Evolutionary conservation across 805 yeast species (phyloP).

Genomic region (Teunomyces barrocoloradensis): DNA sequence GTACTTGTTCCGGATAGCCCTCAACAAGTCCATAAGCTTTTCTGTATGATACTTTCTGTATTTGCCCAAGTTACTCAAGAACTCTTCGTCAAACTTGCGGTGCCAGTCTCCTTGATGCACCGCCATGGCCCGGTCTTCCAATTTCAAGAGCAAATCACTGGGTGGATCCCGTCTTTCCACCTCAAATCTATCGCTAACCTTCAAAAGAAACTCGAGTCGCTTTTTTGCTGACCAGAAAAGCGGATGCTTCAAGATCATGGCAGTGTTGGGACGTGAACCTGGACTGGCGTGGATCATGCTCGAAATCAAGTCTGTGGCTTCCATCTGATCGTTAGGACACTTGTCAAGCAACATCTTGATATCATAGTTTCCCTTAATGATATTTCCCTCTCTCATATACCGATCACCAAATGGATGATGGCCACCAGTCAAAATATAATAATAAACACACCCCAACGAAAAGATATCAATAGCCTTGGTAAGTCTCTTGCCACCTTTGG

Average conservation of each 20-base stretch:
- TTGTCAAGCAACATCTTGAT: slow-evolving; percentile 45
- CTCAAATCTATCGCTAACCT: slow-evolving; percentile 89
- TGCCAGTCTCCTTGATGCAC: slow-evolving; percentile 77
- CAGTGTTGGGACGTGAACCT: slow-evolving; percentile 65
- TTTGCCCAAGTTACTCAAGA: slow-evolving; percentile 82
- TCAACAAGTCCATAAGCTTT: slow-evolving; percentile 76
- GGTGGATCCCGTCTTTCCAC: slow-evolving; percentile 80
- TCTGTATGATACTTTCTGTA: slow-evolving; percentile 83
- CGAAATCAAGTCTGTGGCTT: slow-evolving; percentile 69
- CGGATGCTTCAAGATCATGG: slow-evolving; percentile 74
- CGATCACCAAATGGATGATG: slow-evolving; percentile 94
- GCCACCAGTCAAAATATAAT: slow-evolving; percentile 79
- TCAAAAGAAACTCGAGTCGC: slow-evolving; percentile 78
- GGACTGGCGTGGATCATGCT: slow-evolving; percentile 75
- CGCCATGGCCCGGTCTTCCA: slow-evolving; percentile 55
- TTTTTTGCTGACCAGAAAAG: slow-evolving; percentile 76
- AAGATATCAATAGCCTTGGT: slow-evolving; percentile 92
- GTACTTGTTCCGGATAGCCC: slow-evolving; percentile 90
- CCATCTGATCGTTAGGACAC: slow-evolving; percentile 47
- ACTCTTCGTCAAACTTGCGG: slow-evolving; percentile 60
- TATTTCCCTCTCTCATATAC: slow-evolving; percentile 84
- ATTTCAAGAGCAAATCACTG: slow-evolving; percentile 49
- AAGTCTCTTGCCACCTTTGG: slow-evolving; percentile 48
- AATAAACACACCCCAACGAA: slow-evolving; percentile 92
- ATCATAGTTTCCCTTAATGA: slow-evolving; percentile 62